A percentile compares a stretch with the other conserved stretches of the same genome.
Evolutionary conservation across 2,329 filamentous ascomycete genomes (phyloP).

Genomic region (Microdochium nivale): DNA sequence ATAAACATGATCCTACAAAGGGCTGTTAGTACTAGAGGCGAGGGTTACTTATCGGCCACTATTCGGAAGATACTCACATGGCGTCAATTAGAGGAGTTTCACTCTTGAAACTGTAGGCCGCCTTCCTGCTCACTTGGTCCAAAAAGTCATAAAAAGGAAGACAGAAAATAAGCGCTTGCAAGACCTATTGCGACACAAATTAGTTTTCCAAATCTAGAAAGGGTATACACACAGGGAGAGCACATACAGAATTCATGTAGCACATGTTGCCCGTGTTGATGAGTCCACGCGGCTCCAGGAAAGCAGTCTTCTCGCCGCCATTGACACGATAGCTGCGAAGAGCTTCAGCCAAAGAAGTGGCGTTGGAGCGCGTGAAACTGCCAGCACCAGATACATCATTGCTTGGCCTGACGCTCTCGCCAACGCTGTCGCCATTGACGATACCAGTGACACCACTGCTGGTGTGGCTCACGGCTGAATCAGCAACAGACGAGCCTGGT

Average conservation of each 20-base stretch:
- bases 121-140: slow-evolving; percentile 75
- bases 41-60: neutral
- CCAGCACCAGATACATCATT: slow-evolving; percentile 17
- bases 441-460: slow-evolving; percentile 5
- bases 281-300: slow-evolving; percentile 85
- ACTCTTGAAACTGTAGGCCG: slow-evolving; percentile 87
- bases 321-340: slow-evolving; percentile 65
- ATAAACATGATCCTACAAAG: slow-evolving; percentile 79
- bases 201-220: neutral
- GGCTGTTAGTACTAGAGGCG: neutral
- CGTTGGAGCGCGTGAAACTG: slow-evolving; percentile 25
- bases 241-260: slow-evolving; percentile 98
- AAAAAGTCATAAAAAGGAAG: slow-evolving; percentile 91
- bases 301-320: slow-evolving; percentile 58
- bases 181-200: slow-evolving; percentile 47
- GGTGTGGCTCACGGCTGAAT: neutral
- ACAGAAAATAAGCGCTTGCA: slow-evolving; percentile 93
- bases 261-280: slow-evolving; percentile 99
- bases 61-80: slow-evolving; percentile 54
- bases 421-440: slow-evolving; percentile 17
- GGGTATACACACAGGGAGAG: neutral
- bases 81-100: slow-evolving; percentile 90
- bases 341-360: slow-evolving; percentile 64
- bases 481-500: neutral
- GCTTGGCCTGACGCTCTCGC: slow-evolving; percentile 11